Conservation (phyloP, 768 basidiomycete genomes). For the Hydnum rufescens region DNA sequence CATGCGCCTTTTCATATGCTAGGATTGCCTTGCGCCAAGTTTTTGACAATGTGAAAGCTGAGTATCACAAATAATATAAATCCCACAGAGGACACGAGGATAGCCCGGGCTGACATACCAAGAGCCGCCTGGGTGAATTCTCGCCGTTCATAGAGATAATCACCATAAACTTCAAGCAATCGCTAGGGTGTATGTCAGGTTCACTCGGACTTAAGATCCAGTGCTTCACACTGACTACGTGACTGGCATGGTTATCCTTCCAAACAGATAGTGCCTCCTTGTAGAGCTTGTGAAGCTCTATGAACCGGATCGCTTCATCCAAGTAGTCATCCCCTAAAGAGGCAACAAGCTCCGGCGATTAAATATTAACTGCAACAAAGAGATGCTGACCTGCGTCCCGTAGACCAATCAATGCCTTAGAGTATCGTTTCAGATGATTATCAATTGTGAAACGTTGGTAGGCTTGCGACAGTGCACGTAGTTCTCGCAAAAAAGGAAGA, state of each 20-base stretch:
- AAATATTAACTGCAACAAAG: slow-evolving; percentile 1
- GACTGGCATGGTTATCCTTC: slow-evolving; percentile 35
- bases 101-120: slow-evolving; percentile 23
- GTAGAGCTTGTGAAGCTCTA: slow-evolving; percentile 60
- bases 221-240: slow-evolving; percentile 29
- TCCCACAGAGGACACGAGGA: not conserved
- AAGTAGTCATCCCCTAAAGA: slow-evolving; percentile 44
- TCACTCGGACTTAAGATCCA: too few species aligned
- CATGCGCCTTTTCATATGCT: slow-evolving; percentile 67
- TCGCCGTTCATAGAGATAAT: slow-evolving; percentile 68
- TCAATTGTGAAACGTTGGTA: slow-evolving; percentile 87
- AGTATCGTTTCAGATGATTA: slow-evolving; percentile 64
- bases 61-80: slow-evolving; percentile 1
- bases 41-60: slow-evolving; percentile 51
- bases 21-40: slow-evolving; percentile 57
- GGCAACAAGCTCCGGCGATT: not conserved
- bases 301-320: slow-evolving; percentile 59
- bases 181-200: slow-evolving; percentile 27
- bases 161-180: slow-evolving; percentile 58
- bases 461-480: slow-evolving; percentile 55
- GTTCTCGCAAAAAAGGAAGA: slow-evolving; percentile 83
- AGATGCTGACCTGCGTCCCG: slow-evolving; percentile 39
- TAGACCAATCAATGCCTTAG: slow-evolving; percentile 57
- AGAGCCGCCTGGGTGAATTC: slow-evolving; percentile 72
- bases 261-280: slow-evolving; percentile 56